Base-by-base conservation (phyloP, 2,329 filamentous ascomycete genomes). In the Fragosphaeria purpurea region DNA sequence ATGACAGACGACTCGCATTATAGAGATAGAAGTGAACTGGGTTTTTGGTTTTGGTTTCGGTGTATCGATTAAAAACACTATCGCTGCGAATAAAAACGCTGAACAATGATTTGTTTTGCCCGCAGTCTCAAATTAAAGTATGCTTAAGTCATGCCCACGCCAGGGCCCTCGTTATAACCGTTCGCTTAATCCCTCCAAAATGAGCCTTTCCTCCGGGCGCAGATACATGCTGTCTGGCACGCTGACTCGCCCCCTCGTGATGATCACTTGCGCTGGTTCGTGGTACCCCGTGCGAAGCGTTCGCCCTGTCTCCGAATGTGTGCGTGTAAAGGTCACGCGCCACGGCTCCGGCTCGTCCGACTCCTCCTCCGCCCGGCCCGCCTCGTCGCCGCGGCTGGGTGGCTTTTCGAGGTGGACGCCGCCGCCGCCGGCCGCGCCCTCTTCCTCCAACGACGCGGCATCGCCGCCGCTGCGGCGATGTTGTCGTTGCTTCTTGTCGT, bases 141-240 rank as follows among this genome's bases (percentile, higher is more conserved):
- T 22, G 22, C 22, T 22, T 3, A 22, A 3, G 22, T 3, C 22
- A 22, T 22, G 22, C 22, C 22, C 22, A 22, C 22, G 22, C 22
- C 22, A 22, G 22, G 22, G 22, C 22, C 22, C 22, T 22, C 41
- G 7, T 22, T 41, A 56, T 33, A 56, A 12, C 2, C 54, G 40
- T 46, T 46, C 35, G 10, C 52, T 44, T 41, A 56, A 10, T 6
- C 42, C 13, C 12, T 56, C 54, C 10, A 56, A 35, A 5, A 56
- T 4, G 3, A 47, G 13, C 10, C 39, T 48, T 48, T 56, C 54
- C 12, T 56, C 54, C 0, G 54, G 54, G 30, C 44, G 22, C 34
- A 56, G 30, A 11, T 30, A 31, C 37, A 56, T 13, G 10, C 10
- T 30, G 13, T 53, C 52, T 1, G 52, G 52, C 22, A 54, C 46